Evolutionary conservation across 140 eudicot species (phyloP), one percentile per base, ranked within the genome.

Genomic region (Flaveria floridana): DNA sequence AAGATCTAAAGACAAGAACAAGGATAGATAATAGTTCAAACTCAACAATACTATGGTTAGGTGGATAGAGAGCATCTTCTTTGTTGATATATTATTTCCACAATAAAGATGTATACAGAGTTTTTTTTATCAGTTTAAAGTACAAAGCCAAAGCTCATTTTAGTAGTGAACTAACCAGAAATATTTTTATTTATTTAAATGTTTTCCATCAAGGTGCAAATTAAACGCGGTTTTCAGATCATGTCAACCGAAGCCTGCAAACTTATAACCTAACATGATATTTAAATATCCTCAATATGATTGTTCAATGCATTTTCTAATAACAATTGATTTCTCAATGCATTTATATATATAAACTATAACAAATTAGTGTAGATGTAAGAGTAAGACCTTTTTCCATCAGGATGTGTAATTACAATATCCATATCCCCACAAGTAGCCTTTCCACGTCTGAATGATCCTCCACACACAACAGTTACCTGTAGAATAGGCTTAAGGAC

Each of bases 401-500:
- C 97, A 71, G 94, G 97, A 80, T 94, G 99, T 53, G 99, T 94
- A 68, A 94, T 79, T 39, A 94, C 78, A 78, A 94, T 85, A 78
- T 94, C 99, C 90, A 94, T 77, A 79, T 94, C 97, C 73, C 99
- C 99, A 47, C 99, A 94, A 57, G 96, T 72, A 52, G 94, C 88
- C 77, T 94, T 94, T 73, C 97, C 96, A 39, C 97, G 96, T 81
- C 96, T 90, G 73, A 78, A 94, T 44, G 99, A 94, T 84, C 99
- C 99, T 80, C 96, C 99, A 79, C 99, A 90, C 57, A 94, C 77
- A 72, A 90, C 73, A 63, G 28, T 68, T 71, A 88, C 87, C 96
- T 94, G 78, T 73, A 52, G n/a, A 48, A 82, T 4, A 52, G 48
- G 53, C 55, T 80, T 71, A 61, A 3, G 47, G 70, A 73, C 39